Conservation (phyloP, 2,329 filamentous ascomycete genomes). For the Colletotrichum noveboracense region DNA sequence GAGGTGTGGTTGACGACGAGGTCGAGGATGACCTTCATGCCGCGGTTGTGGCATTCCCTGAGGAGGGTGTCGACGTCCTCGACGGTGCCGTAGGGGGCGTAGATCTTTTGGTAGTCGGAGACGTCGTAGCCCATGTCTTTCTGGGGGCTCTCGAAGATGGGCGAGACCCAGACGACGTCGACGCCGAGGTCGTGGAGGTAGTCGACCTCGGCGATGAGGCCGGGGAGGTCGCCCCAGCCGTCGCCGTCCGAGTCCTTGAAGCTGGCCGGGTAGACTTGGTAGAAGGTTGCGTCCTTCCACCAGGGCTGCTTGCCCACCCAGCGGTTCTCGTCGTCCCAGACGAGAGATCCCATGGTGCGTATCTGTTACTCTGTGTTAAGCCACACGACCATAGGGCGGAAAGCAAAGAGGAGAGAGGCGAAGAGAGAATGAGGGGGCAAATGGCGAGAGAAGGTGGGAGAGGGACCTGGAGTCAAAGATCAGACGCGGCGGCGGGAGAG, state of each 20-base stretch:
- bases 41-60: constrained; percentile 60
- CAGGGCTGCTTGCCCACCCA: constrained; percentile 41
- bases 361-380: not conserved
- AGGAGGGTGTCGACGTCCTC: constrained; percentile 70
- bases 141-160: constrained; percentile 61
- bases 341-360: constrained; percentile 37
- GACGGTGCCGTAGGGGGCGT: constrained; percentile 70
- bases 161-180: constrained; percentile 65
- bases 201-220: constrained; percentile 68
- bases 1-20: constrained; percentile 76
- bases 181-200: constrained; percentile 67
- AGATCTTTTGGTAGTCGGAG: constrained; percentile 71
- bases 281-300: constrained; percentile 53
- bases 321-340: constrained; percentile 33
- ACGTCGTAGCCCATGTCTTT: constrained; percentile 77
- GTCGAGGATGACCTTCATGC: constrained; percentile 73
- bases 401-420: not conserved
- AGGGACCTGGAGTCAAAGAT: not conserved
- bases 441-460: not conserved
- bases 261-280: constrained; percentile 63
- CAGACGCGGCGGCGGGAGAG: not conserved
- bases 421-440: not conserved
- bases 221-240: constrained; percentile 69
- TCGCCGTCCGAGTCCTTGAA: constrained; percentile 64
- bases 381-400: not conserved